These are phyloP conservation scores for Cyberlindnera bimundalis DNA, from an alignment of 805 yeast species.

Conservation along the genomic window DNA sequence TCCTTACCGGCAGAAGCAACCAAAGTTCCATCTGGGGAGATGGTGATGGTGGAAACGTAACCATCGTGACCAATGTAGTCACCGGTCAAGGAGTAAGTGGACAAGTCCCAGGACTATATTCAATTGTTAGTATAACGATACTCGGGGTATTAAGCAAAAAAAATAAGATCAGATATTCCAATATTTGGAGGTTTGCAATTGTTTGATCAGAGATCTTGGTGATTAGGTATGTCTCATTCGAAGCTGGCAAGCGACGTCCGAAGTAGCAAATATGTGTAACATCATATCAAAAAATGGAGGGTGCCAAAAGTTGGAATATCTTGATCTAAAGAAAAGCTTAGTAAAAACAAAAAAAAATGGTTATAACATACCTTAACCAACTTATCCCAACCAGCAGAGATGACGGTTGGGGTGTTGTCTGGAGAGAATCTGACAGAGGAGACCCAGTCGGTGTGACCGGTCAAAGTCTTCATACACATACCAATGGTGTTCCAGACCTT, in stretches of 20 bases:
- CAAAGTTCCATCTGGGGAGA: constrained; percentile 99
- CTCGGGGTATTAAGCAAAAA: too few relatives aligned
- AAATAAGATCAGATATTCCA: too few relatives aligned
- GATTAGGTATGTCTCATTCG: constrained; percentile 96
- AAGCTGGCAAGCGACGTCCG: constrained; percentile 67
- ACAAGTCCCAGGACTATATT: constrained; percentile 86
- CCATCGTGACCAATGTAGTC: constrained; percentile 99
- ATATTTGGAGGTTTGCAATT: too few relatives aligned
- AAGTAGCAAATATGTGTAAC: constrained; percentile 97
- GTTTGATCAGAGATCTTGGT: constrained; percentile 94
- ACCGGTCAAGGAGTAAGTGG: constrained; percentile 80
- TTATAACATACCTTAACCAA: constrained; percentile 89
- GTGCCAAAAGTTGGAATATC: background rate
- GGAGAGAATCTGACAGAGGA: constrained; percentile 98
- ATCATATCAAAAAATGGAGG: constrained; percentile 52
- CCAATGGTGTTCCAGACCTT: constrained; percentile 99
- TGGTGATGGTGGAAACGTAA: constrained; percentile 94
- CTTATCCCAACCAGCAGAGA: constrained; percentile 99
- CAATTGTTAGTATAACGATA: constrained; percentile 44
- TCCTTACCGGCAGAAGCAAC: constrained; percentile 99
- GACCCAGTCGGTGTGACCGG: constrained; percentile 99
- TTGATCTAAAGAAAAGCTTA: background rate
- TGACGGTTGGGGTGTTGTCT: constrained; percentile 67
- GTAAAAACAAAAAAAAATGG: constrained; percentile 5
- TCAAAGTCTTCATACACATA: constrained; percentile 90